phyloP scores from a whole-genome alignment of 2,329 filamentous ascomycete species.

The Elsinoe batatas region DNA sequence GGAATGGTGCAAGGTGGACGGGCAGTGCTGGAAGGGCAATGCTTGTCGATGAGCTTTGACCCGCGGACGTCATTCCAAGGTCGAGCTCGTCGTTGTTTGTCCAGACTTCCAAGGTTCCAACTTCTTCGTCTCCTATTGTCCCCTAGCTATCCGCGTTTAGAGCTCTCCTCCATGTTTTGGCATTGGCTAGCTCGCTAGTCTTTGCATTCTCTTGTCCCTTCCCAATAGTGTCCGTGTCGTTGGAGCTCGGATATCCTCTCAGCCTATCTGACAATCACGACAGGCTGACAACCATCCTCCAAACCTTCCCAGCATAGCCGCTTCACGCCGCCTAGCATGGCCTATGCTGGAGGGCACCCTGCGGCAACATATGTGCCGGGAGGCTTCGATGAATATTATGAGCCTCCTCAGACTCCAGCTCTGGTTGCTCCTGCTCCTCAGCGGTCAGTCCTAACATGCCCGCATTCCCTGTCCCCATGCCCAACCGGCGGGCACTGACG shows the following conservation, averaged over 20 bases:
- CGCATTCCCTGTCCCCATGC: constrained; percentile 22
- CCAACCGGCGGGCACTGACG: constrained; percentile 16
- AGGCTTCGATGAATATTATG: constrained; percentile 57
- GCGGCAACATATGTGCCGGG: constrained; percentile 60
- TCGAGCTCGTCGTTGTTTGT: not conserved
- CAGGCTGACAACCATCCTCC: constrained; percentile 1
- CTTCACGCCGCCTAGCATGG: constrained; percentile 15
- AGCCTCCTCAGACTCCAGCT: constrained; percentile 47
- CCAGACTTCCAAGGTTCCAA: not conserved
- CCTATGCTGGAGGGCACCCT: constrained; percentile 14
- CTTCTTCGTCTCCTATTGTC: not conserved
- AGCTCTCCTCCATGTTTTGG: not conserved
- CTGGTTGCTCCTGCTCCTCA: constrained; percentile 61
- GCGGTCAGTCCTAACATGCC: constrained; percentile 40
- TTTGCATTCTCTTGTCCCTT: not conserved
- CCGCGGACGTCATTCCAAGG: constrained; percentile 8
- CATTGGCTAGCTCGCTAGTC: constrained; percentile 5
- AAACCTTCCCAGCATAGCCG: constrained; percentile 1
- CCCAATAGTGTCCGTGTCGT: constrained; percentile 4
- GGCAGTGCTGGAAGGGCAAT: not conserved
- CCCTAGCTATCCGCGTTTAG: not conserved
- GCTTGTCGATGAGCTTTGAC: not conserved
- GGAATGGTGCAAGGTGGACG: not conserved
- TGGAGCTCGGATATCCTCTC: constrained; percentile 4
- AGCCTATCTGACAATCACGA: not conserved